These are phyloP conservation scores for Fallopia convolvulus DNA, from an alignment of 148 eudicot genomes.

Conservation along the genomic window DNA sequence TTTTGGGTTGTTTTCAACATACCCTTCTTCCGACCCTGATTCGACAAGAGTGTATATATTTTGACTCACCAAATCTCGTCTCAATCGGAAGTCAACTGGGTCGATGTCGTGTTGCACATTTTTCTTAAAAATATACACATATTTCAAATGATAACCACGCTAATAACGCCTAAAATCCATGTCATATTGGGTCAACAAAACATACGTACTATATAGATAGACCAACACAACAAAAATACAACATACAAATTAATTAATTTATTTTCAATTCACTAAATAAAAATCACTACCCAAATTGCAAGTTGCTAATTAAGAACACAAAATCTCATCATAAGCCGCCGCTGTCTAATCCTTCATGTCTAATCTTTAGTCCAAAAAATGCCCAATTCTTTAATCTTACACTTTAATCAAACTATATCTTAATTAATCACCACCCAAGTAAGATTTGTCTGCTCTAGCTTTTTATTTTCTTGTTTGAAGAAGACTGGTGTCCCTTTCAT, in stretches of 20 bases:
- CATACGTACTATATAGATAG: background rate
- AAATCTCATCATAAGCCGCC: background rate
- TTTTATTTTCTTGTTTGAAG: background rate
- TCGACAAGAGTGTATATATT: too few relatives aligned
- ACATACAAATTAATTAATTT: background rate
- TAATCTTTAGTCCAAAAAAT: background rate
- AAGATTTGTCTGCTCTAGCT: background rate
- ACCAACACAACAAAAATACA: background rate
- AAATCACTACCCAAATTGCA: background rate
- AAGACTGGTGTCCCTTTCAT: slow-evolving; percentile 4
- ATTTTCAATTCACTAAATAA: background rate
- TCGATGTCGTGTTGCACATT: too few relatives aligned
- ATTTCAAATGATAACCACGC: too few relatives aligned
- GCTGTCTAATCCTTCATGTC: slow-evolving; percentile 6
- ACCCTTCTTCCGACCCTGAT: too few relatives aligned
- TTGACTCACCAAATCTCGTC: too few relatives aligned
- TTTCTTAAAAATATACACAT: too few relatives aligned
- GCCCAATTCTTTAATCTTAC: background rate
- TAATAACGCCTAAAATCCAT: too few relatives aligned
- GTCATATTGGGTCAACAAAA: too few relatives aligned
- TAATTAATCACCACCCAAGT: background rate
- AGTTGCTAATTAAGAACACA: background rate
- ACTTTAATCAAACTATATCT: background rate
- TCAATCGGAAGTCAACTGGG: too few relatives aligned
- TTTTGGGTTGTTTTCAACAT: too few relatives aligned